phyloP scores from a whole-genome alignment of 129 eudicot genomes.

The Gnaphalium uliginosum region DNA sequence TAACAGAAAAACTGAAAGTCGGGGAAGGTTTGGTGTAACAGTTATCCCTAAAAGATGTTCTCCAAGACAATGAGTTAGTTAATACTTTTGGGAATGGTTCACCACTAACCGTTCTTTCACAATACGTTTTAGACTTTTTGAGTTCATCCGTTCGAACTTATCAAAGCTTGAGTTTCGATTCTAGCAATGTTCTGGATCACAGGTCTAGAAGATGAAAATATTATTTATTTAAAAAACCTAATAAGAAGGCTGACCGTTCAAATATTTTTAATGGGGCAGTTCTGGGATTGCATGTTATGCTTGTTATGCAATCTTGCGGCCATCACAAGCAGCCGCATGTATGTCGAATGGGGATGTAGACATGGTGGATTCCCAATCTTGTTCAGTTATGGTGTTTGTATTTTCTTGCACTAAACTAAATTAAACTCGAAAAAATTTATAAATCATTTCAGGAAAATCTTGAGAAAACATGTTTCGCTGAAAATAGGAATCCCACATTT shows the following conservation, averaged over 20 bases:
- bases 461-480: too few relatives aligned
- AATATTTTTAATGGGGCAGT: constrained; percentile 87
- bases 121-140: constrained; percentile 43
- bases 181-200: too few relatives aligned
- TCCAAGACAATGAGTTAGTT: constrained; percentile 61
- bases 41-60: constrained; percentile 62
- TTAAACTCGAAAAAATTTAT: too few relatives aligned
- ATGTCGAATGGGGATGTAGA: constrained; percentile 35
- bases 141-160: constrained; percentile 38
- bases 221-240: constrained; percentile 27
- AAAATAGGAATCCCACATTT: background rate
- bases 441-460: too few relatives aligned
- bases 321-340: constrained; percentile 60
- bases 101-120: constrained; percentile 56
- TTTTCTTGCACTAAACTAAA: too few relatives aligned
- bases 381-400: constrained; percentile 29
- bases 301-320: constrained; percentile 81
- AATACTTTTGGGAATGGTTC: constrained; percentile 74
- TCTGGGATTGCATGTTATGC: constrained; percentile 88
- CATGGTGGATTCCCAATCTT: constrained; percentile 34
- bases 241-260: constrained; percentile 40
- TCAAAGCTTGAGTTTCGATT: constrained; percentile 28
- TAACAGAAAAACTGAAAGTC: constrained; percentile 70
- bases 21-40: constrained; percentile 76
- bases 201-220: too few relatives aligned